These are phyloP conservation scores for Grosmannia clavigera DNA, from an alignment of 2,329 filamentous ascomycete genomes.

Conservation along the genomic window DNA sequence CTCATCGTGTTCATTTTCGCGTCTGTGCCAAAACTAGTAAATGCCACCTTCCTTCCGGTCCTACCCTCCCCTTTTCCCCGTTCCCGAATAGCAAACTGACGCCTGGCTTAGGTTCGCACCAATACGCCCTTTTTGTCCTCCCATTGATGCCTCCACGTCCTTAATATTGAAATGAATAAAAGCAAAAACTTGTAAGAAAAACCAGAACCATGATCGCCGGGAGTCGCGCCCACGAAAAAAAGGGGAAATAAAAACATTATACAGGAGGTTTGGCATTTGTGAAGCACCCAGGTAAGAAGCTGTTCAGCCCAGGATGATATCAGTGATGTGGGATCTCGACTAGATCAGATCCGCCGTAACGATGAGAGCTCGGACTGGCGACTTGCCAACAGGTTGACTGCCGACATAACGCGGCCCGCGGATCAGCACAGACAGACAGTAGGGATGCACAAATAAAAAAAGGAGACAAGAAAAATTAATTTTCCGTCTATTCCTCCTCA, in stretches of 20 bases:
- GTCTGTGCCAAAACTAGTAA: background rate
- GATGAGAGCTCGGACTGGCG: background rate
- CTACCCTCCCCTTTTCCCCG: background rate
- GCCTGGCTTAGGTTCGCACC: slow-evolving; percentile 1
- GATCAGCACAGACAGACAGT: background rate
- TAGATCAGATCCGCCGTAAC: background rate
- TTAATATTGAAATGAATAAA: background rate
- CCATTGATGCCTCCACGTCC: background rate
- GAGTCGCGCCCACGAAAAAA: background rate
- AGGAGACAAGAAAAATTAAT: background rate
- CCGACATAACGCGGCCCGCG: background rate
- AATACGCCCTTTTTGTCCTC: background rate
- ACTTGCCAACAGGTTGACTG: background rate
- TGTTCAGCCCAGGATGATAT: background rate
- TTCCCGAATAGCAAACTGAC: background rate
- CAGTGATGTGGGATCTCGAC: background rate
- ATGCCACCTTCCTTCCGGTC: background rate
- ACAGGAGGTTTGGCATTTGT: background rate
- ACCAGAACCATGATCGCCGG: background rate
- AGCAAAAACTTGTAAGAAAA: background rate
- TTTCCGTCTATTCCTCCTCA: slow-evolving; percentile 28
- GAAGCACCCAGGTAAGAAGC: background rate
- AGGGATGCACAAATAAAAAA: background rate
- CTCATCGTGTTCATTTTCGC: slow-evolving; percentile 1
- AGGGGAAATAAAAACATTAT: background rate